A percentile compares a stretch with the other conserved stretches of the same genome.
phyloP scores from a whole-genome alignment of 257 asterid genomes.

The Datura wrightii region DNA sequence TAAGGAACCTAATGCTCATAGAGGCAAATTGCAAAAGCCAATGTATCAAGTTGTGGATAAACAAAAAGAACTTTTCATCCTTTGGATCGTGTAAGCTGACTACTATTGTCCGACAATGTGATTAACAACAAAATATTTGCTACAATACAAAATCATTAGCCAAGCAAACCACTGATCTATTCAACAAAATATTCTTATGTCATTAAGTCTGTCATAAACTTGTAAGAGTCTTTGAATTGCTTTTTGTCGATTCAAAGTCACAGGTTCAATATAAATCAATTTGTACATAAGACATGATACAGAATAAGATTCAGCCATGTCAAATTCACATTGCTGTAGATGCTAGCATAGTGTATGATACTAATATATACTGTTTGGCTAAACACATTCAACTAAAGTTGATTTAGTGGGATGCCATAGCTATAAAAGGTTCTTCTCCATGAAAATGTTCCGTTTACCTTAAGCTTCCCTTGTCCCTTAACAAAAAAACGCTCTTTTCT shows the following conservation, averaged over 20 bases:
- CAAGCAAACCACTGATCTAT: not conserved
- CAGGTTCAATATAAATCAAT: not conserved
- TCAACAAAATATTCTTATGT: not conserved
- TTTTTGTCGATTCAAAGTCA: not conserved
- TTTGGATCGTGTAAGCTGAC: not conserved
- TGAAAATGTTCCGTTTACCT: not conserved
- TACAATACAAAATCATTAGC: constrained; percentile 13
- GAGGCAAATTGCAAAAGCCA: not conserved
- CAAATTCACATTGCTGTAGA: not conserved
- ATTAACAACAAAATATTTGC: not conserved
- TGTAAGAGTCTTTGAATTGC: not conserved
- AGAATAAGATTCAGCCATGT: not conserved
- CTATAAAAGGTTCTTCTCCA: not conserved
- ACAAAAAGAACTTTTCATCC: not conserved
- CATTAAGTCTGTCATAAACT: not conserved
- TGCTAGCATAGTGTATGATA: not conserved
- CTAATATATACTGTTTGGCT: not conserved
- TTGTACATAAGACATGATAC: not conserved
- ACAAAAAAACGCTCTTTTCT: not conserved
- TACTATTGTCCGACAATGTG: not conserved
- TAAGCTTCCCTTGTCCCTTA: not conserved
- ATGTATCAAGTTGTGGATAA: constrained; percentile 11
- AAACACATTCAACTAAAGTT: not conserved
- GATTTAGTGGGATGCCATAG: not conserved
- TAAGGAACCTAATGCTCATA: constrained; percentile 9